These are phyloP conservation scores for Mycotypha africana DNA, from an alignment of 371 early-diverging fungal genomes.

Conservation along the genomic window DNA sequence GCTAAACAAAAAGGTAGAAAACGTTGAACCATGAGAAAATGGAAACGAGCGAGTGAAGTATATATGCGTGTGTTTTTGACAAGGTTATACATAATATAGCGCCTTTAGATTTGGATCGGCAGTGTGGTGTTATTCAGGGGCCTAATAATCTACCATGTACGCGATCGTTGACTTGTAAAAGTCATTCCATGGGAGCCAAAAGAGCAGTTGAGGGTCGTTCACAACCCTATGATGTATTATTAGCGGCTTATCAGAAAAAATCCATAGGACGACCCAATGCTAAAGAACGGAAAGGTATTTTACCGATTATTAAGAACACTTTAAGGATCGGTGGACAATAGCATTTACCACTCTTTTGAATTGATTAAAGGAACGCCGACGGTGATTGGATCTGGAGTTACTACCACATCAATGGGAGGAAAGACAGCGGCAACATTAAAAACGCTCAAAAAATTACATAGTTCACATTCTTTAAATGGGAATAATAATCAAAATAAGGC, in stretches of 20 bases:
- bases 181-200: slow-evolving; percentile 81
- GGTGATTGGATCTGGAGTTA: too few species aligned
- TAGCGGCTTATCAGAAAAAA: slow-evolving; percentile 68
- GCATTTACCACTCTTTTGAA: too few species aligned
- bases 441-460: slow-evolving; percentile 13
- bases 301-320: too few species aligned
- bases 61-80: background rate
- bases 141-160: slow-evolving; percentile 63
- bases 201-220: slow-evolving; percentile 76
- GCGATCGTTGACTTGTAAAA: slow-evolving; percentile 82
- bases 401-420: too few species aligned
- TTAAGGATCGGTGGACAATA: too few species aligned
- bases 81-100: slow-evolving; percentile 18
- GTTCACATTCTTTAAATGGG: slow-evolving; percentile 9
- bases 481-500: slow-evolving; percentile 10
- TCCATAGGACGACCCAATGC: slow-evolving; percentile 41
- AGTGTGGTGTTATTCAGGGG: slow-evolving; percentile 70
- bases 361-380: too few species aligned
- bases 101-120: slow-evolving; percentile 76
- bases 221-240: slow-evolving; percentile 67
- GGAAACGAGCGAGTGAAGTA: too few species aligned
- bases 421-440: slow-evolving; percentile 8
- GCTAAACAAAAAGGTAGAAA: slow-evolving; percentile 35
- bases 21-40: too few species aligned
- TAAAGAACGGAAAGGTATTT: slow-evolving; percentile 19